Conservation (phyloP, 371 early-diverging fungal species). For the Syncephalis plumigaleata region DNA sequence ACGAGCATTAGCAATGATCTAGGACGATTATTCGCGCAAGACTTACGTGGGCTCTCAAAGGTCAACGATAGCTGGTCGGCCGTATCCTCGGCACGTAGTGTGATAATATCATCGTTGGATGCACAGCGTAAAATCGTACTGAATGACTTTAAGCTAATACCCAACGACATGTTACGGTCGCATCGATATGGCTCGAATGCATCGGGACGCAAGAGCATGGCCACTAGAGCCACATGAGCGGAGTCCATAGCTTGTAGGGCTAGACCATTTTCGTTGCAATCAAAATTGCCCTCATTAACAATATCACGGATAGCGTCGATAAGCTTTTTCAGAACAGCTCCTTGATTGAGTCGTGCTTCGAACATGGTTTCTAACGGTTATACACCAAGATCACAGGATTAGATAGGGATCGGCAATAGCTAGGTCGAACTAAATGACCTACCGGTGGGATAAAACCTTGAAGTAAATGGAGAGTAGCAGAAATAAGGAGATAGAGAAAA, state of each 20-base stretch:
- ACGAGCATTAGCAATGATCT: no score
- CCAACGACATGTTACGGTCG: conserved; percentile 84
- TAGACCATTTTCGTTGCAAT: conserved; percentile 90
- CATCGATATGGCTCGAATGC: conserved; percentile 94
- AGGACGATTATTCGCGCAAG: no score
- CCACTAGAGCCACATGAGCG: conserved; percentile 91
- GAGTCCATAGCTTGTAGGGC: conserved; percentile 98
- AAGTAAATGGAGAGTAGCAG: no score
- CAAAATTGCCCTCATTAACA: conserved; percentile 94
- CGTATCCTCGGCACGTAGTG: conserved; percentile 77
- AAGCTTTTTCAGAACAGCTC: conserved; percentile 71
- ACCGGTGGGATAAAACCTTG: no score
- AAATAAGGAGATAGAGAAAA: no score
- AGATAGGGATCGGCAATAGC: no score
- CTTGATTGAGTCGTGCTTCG: conserved; percentile 62
- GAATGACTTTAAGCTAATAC: conserved; percentile 72
- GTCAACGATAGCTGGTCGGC: conserved; percentile 66
- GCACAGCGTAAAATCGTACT: conserved; percentile 92
- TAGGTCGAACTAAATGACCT: no score
- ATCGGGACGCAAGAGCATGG: conserved; percentile 68
- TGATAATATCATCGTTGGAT: conserved; percentile 80
- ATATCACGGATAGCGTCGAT: conserved; percentile 96
- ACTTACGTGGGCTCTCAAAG: conserved; percentile 65
- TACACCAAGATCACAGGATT: no score
- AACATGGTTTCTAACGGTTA: conserved; percentile 45